Base-by-base conservation (phyloP, 441 rosid genomes). In the Pelargonium australe region DNA sequence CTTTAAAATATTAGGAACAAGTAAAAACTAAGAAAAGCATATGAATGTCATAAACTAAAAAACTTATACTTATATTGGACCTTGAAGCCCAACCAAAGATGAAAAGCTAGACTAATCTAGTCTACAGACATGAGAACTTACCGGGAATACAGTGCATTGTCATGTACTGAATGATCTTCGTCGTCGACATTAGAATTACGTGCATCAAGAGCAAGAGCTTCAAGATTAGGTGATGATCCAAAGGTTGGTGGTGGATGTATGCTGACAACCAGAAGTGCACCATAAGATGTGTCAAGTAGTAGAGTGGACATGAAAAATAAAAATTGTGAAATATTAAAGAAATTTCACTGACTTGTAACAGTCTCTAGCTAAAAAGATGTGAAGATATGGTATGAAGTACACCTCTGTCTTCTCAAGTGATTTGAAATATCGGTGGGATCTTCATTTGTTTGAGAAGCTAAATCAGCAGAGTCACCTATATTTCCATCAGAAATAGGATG, bases 141-240 rank as follows among this genome's bases (percentile, higher is more conserved):
- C 97, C 96, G 79, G 64, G 81, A 85, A 77, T 80, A 85, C 17
- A 79, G 82, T 58, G 89, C 73, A 80, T 86, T 86, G 75, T 89
- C 91, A 83, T 82, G 94, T 67, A 80, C 84, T 63, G 89, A 86
- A 74, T 67, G 71, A 64, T 85, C 88, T 13, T 71, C 89, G 23
- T 88, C 86, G 41, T 82, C 74, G 65, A 67, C 74, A 17, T 70
- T 70, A 64, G 72, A 66, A 44, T 62, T 65, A 79, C 53, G 76
- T 40, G 77, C 78, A 64, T 81, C 85, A 64, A 86, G 83, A 2
- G 85, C 86, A 76, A 88, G 87, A 5, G 82, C 86, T 77, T 84
- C 92, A 14, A 87, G 90, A 81, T 84, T 88, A 41, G 88, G 89
- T 0, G 90, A 88, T 65, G 93, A 88, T 66, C 93, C 90, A 71